Base-by-base conservation (phyloP, 345 rosid species). In the Lepidium didymum region DNA sequence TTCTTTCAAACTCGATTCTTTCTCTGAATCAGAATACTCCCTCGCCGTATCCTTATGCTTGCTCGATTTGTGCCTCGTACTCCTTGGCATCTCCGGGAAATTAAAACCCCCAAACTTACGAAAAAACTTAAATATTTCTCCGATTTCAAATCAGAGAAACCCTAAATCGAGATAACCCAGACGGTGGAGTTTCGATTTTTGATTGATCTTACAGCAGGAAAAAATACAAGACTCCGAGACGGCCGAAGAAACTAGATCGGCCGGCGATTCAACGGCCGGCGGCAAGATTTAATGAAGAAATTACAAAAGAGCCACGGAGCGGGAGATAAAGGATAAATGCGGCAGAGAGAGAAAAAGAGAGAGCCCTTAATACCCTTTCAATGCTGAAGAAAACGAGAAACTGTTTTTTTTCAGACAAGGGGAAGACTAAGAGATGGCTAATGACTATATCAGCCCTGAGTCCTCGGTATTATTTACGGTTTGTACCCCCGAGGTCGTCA, bases 41-140 rank as follows among this genome's bases (percentile, higher is more conserved):
- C 40, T 70, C 83, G 34, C 79, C 7, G 82, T 81, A 64, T 89
- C 97, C 77, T 79, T 80, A 68, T 87, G 91, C 81, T 87, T 94
- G 79, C 96, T 87, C 73, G 97, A 91, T 82, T 89, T 94, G 79
- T 91, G 99, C 77, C 99, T 82, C 21, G 97, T 84, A 80, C 97
- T 89, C 76, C 86, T 75, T 67, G 97, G 85, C 99, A 94, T 91
- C 84, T 37, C 77, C 52, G 41, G 1, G 36, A 12, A 11, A n/a
- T 3, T 2, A 16, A 8, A 29, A 29, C 7, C 33, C 31, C 33
- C 33, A 29, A 29, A 29, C 1, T 29, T 5, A 29, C 7, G 33
- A 29, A 29, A 29, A 29, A 29, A 29, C 33, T 5, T 0, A 6
- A 5, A 5, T 5, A 29, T 29, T 29, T 29, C 1, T 29, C 33